Conservation (phyloP, 202 grass and related monocot genomes). For the Zoysia matrella region DNA sequence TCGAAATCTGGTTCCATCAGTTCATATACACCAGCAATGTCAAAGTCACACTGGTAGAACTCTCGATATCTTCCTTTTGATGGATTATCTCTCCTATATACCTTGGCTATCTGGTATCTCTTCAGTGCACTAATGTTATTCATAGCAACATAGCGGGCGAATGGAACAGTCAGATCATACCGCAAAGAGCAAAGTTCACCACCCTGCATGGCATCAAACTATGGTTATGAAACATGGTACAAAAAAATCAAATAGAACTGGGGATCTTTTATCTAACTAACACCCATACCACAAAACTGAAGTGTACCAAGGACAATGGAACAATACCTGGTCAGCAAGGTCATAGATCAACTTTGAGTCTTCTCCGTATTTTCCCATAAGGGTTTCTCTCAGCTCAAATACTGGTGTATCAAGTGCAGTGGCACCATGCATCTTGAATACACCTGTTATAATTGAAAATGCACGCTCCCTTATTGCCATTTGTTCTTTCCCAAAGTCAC, state of each 20-base stretch:
- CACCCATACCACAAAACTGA: not conserved
- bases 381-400: conserved; percentile 96
- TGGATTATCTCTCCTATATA: conserved; percentile 97
- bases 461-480: conserved; percentile 95
- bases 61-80: conserved; percentile 93
- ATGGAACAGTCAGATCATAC: conserved; percentile 97
- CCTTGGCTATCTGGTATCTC: conserved; percentile 97
- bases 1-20: conserved; percentile 95
- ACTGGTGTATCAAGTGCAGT: conserved; percentile 96
- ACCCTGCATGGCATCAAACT: conserved; percentile 56
- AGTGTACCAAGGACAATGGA: not conserved
- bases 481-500: conserved; percentile 94
- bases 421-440: conserved; percentile 98
- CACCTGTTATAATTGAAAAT: conserved; percentile 84
- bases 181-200: conserved; percentile 97
- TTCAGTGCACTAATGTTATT: conserved; percentile 82
- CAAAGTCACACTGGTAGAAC: conserved; percentile 98
- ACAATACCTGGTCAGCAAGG: conserved; percentile 91
- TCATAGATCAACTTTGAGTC: conserved; percentile 98
- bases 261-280: not conserved
- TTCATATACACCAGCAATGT: conserved; percentile 88
- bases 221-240: conserved; percentile 13
- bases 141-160: conserved; percentile 91
- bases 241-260: conserved; percentile 20
- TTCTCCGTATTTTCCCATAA: conserved; percentile 99